These are phyloP conservation scores for Pouteria campechiana DNA, from an alignment of 179 eudicot species.

Conservation along the genomic window DNA sequence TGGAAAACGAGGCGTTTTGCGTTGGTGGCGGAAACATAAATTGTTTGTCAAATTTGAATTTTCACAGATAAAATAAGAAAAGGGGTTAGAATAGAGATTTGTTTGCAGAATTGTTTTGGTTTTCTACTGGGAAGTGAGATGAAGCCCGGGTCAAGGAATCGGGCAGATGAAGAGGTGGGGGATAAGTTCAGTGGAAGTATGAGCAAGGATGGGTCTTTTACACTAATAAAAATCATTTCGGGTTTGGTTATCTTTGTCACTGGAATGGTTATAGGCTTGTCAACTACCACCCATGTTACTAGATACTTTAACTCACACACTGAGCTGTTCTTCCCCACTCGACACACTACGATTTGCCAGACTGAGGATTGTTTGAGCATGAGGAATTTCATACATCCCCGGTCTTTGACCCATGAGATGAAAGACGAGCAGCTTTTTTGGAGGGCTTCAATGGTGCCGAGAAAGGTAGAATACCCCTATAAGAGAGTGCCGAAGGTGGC, in stretches of 20 bases:
- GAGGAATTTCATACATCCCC: constrained; percentile 30
- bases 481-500: constrained; percentile 64
- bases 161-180: no score
- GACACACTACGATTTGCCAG: constrained; percentile 13
- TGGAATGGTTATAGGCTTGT: constrained; percentile 70
- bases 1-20: no score
- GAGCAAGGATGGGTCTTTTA: constrained; percentile 40
- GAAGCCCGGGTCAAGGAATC: no score
- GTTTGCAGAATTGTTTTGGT: no score
- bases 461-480: constrained; percentile 44
- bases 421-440: constrained; percentile 66
- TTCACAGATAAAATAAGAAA: no score
- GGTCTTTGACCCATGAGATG: constrained; percentile 39
- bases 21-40: no score
- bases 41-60: no score
- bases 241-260: constrained; percentile 44
- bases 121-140: no score
- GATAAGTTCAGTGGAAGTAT: no score
- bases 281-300: constrained; percentile 48
- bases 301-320: constrained; percentile 23
- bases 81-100: no score
- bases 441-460: constrained; percentile 85
- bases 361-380: constrained; percentile 31
- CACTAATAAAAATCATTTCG: constrained; percentile 28
- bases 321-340: constrained; percentile 9